Evolutionary conservation across 2,329 filamentous ascomycete genomes (phyloP).

Genomic region (Aspergillus fischeri): DNA sequence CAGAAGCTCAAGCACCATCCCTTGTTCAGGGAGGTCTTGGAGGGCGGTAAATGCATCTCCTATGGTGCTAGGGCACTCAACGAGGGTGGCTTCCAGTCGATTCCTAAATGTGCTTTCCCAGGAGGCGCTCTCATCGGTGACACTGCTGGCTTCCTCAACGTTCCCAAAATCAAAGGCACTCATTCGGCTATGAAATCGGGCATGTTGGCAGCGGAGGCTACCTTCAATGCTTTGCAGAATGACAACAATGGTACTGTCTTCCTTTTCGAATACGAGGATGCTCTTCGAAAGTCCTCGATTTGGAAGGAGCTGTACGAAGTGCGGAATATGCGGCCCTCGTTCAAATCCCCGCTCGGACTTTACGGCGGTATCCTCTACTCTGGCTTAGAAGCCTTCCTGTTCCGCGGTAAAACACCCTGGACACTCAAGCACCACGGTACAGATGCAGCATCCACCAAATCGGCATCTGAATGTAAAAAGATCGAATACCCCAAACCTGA

Average conservation of each 20-base stretch:
- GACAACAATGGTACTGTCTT: constrained; percentile 69
- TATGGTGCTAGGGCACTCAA: constrained; percentile 89
- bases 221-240: constrained; percentile 67
- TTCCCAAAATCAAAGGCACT: constrained; percentile 97
- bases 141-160: constrained; percentile 92
- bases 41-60: constrained; percentile 95
- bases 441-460: constrained; percentile 75
- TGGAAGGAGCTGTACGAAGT: constrained; percentile 95
- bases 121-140: constrained; percentile 94
- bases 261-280: constrained; percentile 89
- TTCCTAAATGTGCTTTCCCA: constrained; percentile 94
- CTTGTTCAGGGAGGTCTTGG: constrained; percentile 78
- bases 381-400: constrained; percentile 80
- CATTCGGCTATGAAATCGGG: constrained; percentile 97
- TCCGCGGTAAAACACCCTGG: constrained; percentile 85
- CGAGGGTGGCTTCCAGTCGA: constrained; percentile 95
- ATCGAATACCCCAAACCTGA: constrained; percentile 98
- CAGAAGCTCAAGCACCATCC: constrained; percentile 98
- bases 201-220: constrained; percentile 91
- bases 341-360: constrained; percentile 80
- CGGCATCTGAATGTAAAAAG: constrained; percentile 73
- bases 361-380: constrained; percentile 92
- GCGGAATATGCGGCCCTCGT: constrained; percentile 95
- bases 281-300: constrained; percentile 77
- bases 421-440: constrained; percentile 78